Evolutionary conservation across 2,329 filamentous ascomycete genomes (phyloP).

Genomic region (Claviceps sp.): DNA sequence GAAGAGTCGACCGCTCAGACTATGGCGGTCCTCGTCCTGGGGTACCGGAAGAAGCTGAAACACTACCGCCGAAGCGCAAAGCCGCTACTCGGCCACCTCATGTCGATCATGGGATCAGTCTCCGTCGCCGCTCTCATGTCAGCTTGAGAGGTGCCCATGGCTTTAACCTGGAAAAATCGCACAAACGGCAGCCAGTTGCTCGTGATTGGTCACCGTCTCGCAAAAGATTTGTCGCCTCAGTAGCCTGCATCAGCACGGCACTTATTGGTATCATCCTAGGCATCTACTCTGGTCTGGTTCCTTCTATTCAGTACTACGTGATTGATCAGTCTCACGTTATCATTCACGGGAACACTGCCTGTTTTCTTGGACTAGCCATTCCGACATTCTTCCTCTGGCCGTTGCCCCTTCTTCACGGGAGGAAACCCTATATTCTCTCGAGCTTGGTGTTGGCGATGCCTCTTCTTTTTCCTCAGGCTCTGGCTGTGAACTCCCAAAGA

Average conservation of each 20-base stretch:
- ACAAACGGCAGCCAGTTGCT: conserved; percentile 52
- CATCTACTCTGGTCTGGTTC: conserved; percentile 65
- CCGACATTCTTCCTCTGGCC: conserved; percentile 62
- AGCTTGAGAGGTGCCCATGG: conserved; percentile 35
- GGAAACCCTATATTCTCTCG: conserved; percentile 62
- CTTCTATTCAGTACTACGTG: conserved; percentile 66
- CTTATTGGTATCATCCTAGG: conserved; percentile 58
- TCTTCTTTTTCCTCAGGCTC: conserved; percentile 61
- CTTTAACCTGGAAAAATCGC: conserved; percentile 39
- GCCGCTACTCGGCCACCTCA: conserved; percentile 13
- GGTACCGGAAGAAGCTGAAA: conserved; percentile 9
- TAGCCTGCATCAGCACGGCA: conserved; percentile 61
- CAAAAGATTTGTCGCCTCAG: conserved; percentile 54
- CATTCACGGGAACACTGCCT: conserved; percentile 59
- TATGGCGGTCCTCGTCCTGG: background rate
- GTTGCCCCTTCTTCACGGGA: conserved; percentile 58
- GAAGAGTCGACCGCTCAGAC: background rate
- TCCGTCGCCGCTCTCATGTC: conserved; percentile 39
- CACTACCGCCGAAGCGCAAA: conserved; percentile 14
- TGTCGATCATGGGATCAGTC: conserved; percentile 24
- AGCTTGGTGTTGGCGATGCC: conserved; percentile 57
- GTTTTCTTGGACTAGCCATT: conserved; percentile 58
- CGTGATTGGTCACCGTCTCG: conserved; percentile 55
- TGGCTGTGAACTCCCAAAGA: conserved; percentile 44
- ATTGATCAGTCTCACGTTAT: conserved; percentile 53